A percentile compares a stretch with the other conserved stretches of the same genome.
These are phyloP conservation scores for Condylostoma magnum DNA, from an alignment of 169 alveolate species.

Conservation along the genomic window DNA sequence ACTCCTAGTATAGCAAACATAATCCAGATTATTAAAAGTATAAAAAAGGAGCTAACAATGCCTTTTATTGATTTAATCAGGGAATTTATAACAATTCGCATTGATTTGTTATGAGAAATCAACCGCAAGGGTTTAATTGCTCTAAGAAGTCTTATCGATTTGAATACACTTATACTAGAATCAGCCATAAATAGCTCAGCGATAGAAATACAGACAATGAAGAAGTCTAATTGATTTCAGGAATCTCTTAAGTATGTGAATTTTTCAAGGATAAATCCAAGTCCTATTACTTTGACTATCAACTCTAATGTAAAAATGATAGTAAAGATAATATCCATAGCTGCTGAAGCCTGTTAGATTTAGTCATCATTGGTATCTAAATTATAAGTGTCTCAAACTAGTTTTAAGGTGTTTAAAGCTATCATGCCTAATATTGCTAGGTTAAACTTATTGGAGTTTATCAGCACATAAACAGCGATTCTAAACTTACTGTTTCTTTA, in stretches of 20 bases:
- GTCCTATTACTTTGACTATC: conserved; percentile 59
- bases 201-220: conserved; percentile 71
- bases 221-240: conserved; percentile 83
- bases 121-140: conserved; percentile 72
- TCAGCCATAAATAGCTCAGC: conserved; percentile 62
- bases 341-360: background rate
- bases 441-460: too few relatives aligned
- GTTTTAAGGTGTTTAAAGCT: background rate
- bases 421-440: background rate
- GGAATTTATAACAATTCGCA: conserved; percentile 68
- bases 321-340: conserved; percentile 63
- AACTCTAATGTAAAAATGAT: conserved; percentile 67
- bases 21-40: conserved; percentile 58
- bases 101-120: conserved; percentile 64
- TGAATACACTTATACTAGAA: conserved; percentile 38
- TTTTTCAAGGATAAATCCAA: conserved; percentile 75
- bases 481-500: too few relatives aligned
- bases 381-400: conserved; percentile 22
- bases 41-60: conserved; percentile 64
- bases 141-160: conserved; percentile 71
- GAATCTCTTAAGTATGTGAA: conserved; percentile 77
- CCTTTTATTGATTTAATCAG: conserved; percentile 63
- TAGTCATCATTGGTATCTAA: background rate
- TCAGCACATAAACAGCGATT: too few relatives aligned
- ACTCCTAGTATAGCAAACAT: conserved; percentile 81